Conservation (phyloP, 2,329 filamentous ascomycete species). For the Aspergillus transmontanensis region DNA sequence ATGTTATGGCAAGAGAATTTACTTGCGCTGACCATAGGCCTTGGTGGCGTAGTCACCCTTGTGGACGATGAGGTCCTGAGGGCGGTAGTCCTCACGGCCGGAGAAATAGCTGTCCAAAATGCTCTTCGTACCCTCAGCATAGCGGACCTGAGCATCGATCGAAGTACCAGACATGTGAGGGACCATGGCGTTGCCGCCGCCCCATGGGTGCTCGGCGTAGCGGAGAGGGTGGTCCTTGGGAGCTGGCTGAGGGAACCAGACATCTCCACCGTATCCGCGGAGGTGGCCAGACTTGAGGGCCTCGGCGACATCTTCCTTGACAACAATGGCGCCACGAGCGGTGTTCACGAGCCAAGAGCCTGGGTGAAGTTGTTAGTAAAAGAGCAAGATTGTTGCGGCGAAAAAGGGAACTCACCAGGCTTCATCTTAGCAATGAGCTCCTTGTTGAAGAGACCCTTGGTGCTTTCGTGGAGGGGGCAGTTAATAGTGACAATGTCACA, state of each 20-base stretch:
- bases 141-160: conserved; percentile 92
- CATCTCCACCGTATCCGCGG: conserved; percentile 53
- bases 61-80: conserved; percentile 88
- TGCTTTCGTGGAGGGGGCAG: conserved; percentile 99
- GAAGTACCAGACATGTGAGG: conserved; percentile 98
- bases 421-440: conserved; percentile 99
- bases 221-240: conserved; percentile 91
- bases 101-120: conserved; percentile 91
- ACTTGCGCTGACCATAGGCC: conserved; percentile 76
- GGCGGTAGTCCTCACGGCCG: conserved; percentile 83
- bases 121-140: conserved; percentile 82
- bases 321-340: conserved; percentile 95
- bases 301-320: conserved; percentile 97
- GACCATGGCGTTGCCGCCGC: conserved; percentile 97
- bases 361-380: conserved; percentile 32
- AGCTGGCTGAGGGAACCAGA: conserved; percentile 96
- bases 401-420: conserved; percentile 62
- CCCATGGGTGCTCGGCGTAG: conserved; percentile 90
- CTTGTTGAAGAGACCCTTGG: conserved; percentile 95
- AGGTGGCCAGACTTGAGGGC: conserved; percentile 86
- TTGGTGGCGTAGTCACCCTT: conserved; percentile 92
- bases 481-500: conserved; percentile 99
- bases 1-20: neutral
- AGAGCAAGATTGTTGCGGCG: neutral
- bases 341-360: conserved; percentile 98